A percentile compares a stretch with the other conserved stretches of the same genome.
These are phyloP conservation scores for Ophiostoma ips DNA, from an alignment of 2,329 filamentous ascomycete species.

Conservation along the genomic window DNA sequence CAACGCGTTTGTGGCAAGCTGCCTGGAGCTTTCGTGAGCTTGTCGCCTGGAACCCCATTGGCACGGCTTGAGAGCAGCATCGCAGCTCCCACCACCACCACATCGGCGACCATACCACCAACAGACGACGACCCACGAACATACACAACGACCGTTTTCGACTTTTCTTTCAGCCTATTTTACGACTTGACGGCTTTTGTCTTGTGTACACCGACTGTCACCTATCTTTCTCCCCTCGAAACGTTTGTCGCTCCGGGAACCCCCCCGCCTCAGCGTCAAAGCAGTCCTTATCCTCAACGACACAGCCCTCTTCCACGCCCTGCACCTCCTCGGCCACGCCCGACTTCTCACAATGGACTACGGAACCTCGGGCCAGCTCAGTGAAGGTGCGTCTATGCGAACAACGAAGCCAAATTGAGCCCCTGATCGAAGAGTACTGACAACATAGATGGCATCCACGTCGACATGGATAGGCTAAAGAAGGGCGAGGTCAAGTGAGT, in stretches of 20 bases:
- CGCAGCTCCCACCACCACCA: neutral
- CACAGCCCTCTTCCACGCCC: neutral
- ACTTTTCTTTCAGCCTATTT: no score
- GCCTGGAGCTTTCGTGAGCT: conserved; percentile 11
- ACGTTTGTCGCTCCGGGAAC: no score
- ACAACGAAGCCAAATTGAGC: neutral
- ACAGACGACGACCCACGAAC: no score
- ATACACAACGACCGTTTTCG: no score
- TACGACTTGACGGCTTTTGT: no score
- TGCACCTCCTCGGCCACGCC: no score
- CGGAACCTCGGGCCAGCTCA: conserved; percentile 45
- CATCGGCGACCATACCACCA: conserved; percentile 13
- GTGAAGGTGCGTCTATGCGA: conserved; percentile 33
- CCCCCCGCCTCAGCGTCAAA: no score
- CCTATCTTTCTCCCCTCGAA: no score
- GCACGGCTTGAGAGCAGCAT: neutral
- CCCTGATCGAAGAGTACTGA: neutral
- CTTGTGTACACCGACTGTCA: no score
- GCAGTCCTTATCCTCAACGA: neutral
- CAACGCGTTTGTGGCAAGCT: conserved; percentile 13
- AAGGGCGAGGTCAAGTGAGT: conserved; percentile 96
- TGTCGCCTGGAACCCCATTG: neutral
- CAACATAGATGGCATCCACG: conserved; percentile 81
- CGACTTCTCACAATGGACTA: conserved; percentile 42
- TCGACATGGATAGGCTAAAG: conserved; percentile 98